Evolutionary conservation across 2,329 filamentous ascomycete species (phyloP).

Genomic region (Pseudogymnoascus pannorum): DNA sequence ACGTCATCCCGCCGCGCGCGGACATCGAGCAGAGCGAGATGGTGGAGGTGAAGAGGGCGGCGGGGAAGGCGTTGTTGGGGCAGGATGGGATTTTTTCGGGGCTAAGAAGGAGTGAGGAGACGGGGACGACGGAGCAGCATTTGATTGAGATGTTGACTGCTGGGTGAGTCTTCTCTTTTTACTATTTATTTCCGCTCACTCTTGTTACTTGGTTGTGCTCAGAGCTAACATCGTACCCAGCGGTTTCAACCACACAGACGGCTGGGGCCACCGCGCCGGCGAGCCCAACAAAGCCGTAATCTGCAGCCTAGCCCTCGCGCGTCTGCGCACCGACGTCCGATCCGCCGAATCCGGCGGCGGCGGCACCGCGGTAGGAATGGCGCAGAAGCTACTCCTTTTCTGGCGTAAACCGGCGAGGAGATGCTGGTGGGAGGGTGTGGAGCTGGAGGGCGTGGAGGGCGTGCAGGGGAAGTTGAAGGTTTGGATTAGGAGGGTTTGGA

Average conservation of each 20-base stretch:
- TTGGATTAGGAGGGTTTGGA: slow-evolving; percentile 98
- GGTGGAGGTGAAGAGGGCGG: slow-evolving; percentile 92
- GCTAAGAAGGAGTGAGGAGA: slow-evolving; percentile 87
- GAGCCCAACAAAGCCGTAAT: slow-evolving; percentile 98
- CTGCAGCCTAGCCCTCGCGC: slow-evolving; percentile 88
- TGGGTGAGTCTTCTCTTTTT: slow-evolving; percentile 55
- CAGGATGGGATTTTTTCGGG: slow-evolving; percentile 97
- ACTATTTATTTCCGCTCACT: too few species aligned
- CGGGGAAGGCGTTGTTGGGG: slow-evolving; percentile 74
- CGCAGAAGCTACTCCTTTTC: slow-evolving; percentile 93
- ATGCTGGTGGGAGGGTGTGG: slow-evolving; percentile 99
- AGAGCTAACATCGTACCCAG: slow-evolving; percentile 42
- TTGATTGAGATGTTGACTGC: slow-evolving; percentile 98
- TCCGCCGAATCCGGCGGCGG: slow-evolving; percentile 66
- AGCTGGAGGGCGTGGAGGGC: slow-evolving; percentile 81
- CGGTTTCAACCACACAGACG: slow-evolving; percentile 92
- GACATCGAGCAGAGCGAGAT: slow-evolving; percentile 85
- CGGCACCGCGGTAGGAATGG: slow-evolving; percentile 87
- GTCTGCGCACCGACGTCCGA: slow-evolving; percentile 88
- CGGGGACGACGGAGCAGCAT: slow-evolving; percentile 94
- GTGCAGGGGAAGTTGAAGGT: slow-evolving; percentile 91
- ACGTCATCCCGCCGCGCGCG: slow-evolving; percentile 79
- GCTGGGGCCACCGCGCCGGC: slow-evolving; percentile 92
- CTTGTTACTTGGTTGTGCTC: too few species aligned
- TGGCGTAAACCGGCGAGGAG: slow-evolving; percentile 94